phyloP scores from a whole-genome alignment of 768 basidiomycete genomes.

The Rickenella mellea region DNA sequence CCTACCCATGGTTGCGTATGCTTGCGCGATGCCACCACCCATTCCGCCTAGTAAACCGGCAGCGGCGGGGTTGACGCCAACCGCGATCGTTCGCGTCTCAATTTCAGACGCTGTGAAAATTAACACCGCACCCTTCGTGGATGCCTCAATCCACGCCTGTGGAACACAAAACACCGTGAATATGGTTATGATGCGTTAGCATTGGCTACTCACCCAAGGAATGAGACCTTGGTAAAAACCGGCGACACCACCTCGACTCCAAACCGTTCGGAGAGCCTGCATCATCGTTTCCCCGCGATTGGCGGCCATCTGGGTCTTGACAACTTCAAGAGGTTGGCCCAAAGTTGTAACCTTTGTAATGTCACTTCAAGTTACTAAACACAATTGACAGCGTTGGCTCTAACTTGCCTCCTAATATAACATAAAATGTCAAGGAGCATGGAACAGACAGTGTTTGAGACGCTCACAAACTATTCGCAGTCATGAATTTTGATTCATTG shows the following conservation, averaged over 20 bases:
- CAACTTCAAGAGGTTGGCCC: constrained; percentile 94
- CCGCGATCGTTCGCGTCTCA: constrained; percentile 51
- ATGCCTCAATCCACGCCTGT: constrained; percentile 99
- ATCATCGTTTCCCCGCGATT: constrained; percentile 88
- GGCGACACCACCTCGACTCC: constrained; percentile 79
- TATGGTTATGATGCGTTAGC: constrained; percentile 1
- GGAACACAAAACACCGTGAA: constrained; percentile 2
- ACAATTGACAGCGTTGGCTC: too few relatives aligned
- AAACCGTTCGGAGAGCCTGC: constrained; percentile 77
- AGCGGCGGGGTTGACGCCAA: constrained; percentile 70
- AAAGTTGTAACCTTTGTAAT: constrained; percentile 80
- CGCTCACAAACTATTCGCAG: constrained; percentile 25
- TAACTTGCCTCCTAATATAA: constrained; percentile 64
- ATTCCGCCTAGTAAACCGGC: constrained; percentile 94
- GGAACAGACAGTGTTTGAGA: neutral
- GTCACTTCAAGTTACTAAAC: too few relatives aligned
- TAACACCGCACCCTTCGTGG: constrained; percentile 94
- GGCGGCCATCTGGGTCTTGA: constrained; percentile 99
- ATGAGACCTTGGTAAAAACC: constrained; percentile 99
- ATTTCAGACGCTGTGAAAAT: constrained; percentile 96
- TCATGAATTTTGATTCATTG: neutral
- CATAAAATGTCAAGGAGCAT: constrained; percentile 8
- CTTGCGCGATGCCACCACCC: constrained; percentile 95
- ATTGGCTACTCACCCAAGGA: constrained; percentile 69
- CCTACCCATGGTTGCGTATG: constrained; percentile 99